These are phyloP conservation scores for Erythrobasidium yunnanense DNA, from an alignment of 768 basidiomycete genomes.

Conservation along the genomic window DNA sequence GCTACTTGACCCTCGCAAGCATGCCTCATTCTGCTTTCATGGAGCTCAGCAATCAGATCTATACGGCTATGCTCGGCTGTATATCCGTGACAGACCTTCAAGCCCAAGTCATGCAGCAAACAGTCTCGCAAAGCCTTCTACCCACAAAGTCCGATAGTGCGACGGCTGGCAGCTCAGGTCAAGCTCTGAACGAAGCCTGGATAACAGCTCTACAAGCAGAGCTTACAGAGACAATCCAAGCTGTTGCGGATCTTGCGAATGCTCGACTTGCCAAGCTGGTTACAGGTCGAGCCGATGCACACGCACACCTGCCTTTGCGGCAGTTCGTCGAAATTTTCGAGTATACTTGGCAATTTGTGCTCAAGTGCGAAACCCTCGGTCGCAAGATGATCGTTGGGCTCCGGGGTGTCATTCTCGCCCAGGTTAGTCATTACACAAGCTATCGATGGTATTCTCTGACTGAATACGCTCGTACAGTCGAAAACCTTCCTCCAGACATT, in stretches of 20 bases:
- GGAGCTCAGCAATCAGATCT: background rate
- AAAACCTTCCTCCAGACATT: slow-evolving; percentile 76
- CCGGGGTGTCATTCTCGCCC: slow-evolving; percentile 70
- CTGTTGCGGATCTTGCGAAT: slow-evolving; percentile 75
- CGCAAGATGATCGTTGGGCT: slow-evolving; percentile 85
- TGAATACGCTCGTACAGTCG: slow-evolving; percentile 46
- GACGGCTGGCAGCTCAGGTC: too few relatives aligned
- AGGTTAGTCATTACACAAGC: slow-evolving; percentile 47
- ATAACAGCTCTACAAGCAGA: slow-evolving; percentile 45
- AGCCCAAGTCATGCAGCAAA: slow-evolving; percentile 3
- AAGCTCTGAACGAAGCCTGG: background rate
- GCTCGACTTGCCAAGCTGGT: slow-evolving; percentile 70
- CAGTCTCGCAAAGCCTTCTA: too few relatives aligned
- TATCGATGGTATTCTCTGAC: background rate
- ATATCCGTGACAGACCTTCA: slow-evolving; percentile 1
- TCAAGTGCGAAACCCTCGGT: slow-evolving; percentile 73
- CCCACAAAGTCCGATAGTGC: too few relatives aligned
- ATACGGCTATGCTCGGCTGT: slow-evolving; percentile 13
- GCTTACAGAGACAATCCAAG: slow-evolving; percentile 61
- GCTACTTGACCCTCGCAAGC: background rate
- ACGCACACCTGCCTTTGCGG: slow-evolving; percentile 58
- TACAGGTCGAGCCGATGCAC: slow-evolving; percentile 62
- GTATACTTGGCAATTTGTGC: slow-evolving; percentile 77
- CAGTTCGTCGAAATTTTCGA: slow-evolving; percentile 75
- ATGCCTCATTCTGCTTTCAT: background rate